Evolutionary conservation across 257 asterid genomes (phyloP).

Genomic region (Voacanga thouarsii): DNA sequence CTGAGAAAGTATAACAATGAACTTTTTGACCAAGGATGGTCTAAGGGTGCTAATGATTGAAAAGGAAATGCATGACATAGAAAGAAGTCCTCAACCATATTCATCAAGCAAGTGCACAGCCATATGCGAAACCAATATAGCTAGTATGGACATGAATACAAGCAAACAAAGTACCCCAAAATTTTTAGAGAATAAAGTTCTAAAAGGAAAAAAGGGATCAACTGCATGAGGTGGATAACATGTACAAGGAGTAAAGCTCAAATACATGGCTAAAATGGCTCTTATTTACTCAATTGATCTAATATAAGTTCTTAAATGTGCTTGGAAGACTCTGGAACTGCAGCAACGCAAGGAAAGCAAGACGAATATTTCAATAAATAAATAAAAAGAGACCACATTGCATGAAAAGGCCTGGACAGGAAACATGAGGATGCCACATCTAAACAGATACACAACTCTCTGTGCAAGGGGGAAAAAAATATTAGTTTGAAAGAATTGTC

Average conservation of each 20-base stretch:
- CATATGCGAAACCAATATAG: not conserved
- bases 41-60: too few relatives aligned
- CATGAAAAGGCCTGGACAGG: not conserved
- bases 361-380: not conserved
- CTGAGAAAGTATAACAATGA: not conserved
- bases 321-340: not conserved
- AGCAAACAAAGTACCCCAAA: not conserved
- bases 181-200: not conserved
- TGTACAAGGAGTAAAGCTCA: not conserved
- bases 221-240: not conserved
- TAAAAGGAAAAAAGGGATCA: not conserved
- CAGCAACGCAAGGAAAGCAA: not conserved
- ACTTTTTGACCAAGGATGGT: not conserved
- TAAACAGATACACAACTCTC: not conserved
- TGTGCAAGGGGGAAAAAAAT: not conserved
- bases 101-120: not conserved
- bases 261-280: not conserved
- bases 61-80: not conserved
- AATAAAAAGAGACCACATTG: not conserved
- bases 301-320: not conserved
- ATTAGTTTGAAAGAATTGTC: not conserved
- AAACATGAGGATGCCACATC: not conserved
- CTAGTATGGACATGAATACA: not conserved
- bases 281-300: not conserved
- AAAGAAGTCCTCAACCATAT: not conserved